Evolutionary conservation across 768 basidiomycete genomes (phyloP).

Genomic region (Rossbeevera mucosa): DNA sequence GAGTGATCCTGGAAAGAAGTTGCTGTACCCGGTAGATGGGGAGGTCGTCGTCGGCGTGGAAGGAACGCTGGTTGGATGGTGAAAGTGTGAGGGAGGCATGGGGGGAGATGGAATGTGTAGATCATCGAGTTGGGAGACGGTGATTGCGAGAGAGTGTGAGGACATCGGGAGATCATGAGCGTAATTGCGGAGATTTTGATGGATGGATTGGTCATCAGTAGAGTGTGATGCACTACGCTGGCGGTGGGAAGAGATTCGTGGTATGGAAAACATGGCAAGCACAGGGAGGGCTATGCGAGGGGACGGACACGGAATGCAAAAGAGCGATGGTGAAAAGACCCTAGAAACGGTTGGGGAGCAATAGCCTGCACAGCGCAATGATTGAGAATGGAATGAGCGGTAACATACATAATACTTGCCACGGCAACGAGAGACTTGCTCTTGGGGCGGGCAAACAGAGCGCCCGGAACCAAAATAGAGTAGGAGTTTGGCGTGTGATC

Average conservation of each 20-base stretch:
- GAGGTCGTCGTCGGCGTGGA: slow-evolving; percentile 28
- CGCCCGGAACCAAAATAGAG: slow-evolving; percentile 19
- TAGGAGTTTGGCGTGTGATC: slow-evolving; percentile 9
- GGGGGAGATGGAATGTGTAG: slow-evolving; percentile 4
- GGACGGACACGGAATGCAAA: not conserved
- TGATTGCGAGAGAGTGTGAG: slow-evolving; percentile 17
- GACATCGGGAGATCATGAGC: slow-evolving; percentile 12
- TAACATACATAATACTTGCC: slow-evolving; percentile 19
- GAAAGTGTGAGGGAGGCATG: not conserved
- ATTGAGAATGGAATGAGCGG: slow-evolving; percentile 2
- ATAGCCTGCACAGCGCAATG: slow-evolving; percentile 13
- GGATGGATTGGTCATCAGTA: slow-evolving; percentile 12
- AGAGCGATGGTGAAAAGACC: not conserved
- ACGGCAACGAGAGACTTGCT: not conserved
- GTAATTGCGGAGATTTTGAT: slow-evolving; percentile 11
- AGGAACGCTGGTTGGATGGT: slow-evolving; percentile 12
- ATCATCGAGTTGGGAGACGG: slow-evolving; percentile 10
- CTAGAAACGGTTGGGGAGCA: slow-evolving; percentile 15
- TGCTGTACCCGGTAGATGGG: slow-evolving; percentile 21
- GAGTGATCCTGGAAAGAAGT: slow-evolving; percentile 15
- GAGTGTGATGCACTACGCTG: slow-evolving; percentile 18
- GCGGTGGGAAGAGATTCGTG: not conserved
- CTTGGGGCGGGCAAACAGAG: not conserved
- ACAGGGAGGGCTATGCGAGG: slow-evolving; percentile 1
- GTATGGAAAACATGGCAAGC: slow-evolving; percentile 13